phyloP scores from a whole-genome alignment of 2,329 filamentous ascomycete genomes.

The Sarocladiaceae sp. region DNA sequence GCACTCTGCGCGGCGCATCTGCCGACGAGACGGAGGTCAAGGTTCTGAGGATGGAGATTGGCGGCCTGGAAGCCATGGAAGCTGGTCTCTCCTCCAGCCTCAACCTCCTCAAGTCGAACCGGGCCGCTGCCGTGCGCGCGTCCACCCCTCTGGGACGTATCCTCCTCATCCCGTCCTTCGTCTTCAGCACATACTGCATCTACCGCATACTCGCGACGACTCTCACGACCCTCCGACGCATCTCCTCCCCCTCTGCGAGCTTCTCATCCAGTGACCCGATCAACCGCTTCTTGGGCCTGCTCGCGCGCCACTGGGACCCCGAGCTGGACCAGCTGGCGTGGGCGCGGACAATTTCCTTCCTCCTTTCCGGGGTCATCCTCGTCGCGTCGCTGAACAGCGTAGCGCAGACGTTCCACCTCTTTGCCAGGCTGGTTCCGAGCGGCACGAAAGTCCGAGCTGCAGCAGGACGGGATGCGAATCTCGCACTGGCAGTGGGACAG shows the following conservation, averaged over 20 bases:
- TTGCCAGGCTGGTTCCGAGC: conserved; percentile 70
- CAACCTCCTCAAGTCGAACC: conserved; percentile 54
- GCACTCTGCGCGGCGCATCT: conserved; percentile 59
- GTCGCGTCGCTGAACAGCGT: conserved; percentile 75
- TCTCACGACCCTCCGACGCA: conserved; percentile 59
- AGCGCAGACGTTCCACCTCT: conserved; percentile 77
- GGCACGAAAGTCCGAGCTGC: conserved; percentile 65
- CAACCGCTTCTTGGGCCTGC: conserved; percentile 71
- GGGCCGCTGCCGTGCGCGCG: conserved; percentile 58
- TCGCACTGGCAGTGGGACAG: conserved; percentile 74
- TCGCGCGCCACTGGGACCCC: conserved; percentile 80
- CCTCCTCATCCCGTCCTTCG: conserved; percentile 54
- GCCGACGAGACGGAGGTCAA: conserved; percentile 56
- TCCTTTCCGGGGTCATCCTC: conserved; percentile 76
- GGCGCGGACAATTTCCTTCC: conserved; percentile 79
- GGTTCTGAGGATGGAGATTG: conserved; percentile 65
- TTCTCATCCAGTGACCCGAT: conserved; percentile 74
- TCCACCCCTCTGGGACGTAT: conserved; percentile 61
- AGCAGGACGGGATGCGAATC: conserved; percentile 45
- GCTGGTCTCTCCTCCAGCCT: conserved; percentile 61
- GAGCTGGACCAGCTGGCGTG: conserved; percentile 75
- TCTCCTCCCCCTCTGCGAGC: conserved; percentile 30
- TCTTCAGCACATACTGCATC: conserved; percentile 75
- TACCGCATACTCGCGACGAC: conserved; percentile 73
- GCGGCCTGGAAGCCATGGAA: conserved; percentile 75